phyloP scores from a whole-genome alignment of 257 asterid genomes.

The Marsdenia floribunda region DNA sequence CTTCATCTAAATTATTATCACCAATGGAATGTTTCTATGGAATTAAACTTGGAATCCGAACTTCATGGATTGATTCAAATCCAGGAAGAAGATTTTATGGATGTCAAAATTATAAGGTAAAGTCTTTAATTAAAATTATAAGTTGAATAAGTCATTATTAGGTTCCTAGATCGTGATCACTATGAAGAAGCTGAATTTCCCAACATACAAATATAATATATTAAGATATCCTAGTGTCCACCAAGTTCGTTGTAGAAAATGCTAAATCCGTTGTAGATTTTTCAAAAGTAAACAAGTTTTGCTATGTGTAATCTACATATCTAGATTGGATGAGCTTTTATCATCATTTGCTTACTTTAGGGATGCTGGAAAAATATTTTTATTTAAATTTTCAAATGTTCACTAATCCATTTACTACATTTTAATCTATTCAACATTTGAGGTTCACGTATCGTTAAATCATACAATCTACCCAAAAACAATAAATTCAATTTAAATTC shows the following conservation, averaged over 20 bases:
- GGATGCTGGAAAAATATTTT: neutral
- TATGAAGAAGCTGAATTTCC: neutral
- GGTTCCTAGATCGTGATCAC: neutral
- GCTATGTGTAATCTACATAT: neutral
- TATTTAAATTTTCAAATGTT: no score
- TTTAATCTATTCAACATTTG: no score
- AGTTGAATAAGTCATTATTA: neutral
- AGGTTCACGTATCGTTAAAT: no score
- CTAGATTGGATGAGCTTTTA: neutral
- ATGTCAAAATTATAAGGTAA: no score
- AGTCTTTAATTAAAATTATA: neutral
- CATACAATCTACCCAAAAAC: no score
- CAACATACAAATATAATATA: neutral
- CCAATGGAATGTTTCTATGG: no score
- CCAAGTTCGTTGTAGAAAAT: neutral
- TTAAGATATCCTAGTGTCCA: neutral
- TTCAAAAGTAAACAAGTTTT: neutral
- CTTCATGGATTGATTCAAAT: no score
- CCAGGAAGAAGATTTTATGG: no score
- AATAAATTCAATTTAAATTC: no score
- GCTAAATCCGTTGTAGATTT: neutral
- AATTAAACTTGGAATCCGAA: no score
- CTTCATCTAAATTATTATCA: no score
- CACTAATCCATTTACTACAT: no score
- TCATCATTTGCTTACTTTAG: neutral